Percentiles rank a stretch among this genome's conserved stretches.
phyloP scores from a whole-genome alignment of 2,329 filamentous ascomycete genomes.

The Pezicula neosporulosa region DNA sequence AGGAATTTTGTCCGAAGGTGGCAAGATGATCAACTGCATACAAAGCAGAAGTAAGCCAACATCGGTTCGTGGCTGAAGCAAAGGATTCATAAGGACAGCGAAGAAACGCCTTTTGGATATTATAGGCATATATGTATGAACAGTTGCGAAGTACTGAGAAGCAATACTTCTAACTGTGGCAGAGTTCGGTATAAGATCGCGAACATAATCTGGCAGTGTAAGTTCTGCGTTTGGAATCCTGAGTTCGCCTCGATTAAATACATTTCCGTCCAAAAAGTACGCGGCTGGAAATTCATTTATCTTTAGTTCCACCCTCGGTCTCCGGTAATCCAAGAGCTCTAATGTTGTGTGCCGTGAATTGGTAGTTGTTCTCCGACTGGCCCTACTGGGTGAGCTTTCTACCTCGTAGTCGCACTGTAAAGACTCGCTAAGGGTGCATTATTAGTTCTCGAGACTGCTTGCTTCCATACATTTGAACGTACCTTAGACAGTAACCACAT shows the following conservation, averaged over 20 bases:
- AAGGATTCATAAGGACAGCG: constrained; percentile 14
- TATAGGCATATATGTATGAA: constrained; percentile 22
- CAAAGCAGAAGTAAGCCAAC: constrained; percentile 24
- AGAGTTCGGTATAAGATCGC: background rate
- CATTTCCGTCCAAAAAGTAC: constrained; percentile 3
- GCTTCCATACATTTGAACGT: too few species aligned
- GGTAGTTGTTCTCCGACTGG: too few species aligned
- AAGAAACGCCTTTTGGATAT: constrained; percentile 22
- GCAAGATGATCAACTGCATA: constrained; percentile 23
- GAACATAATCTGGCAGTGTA: constrained; percentile 1
- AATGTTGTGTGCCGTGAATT: too few species aligned
- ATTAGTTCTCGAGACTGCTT: too few species aligned
- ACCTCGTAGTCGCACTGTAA: too few species aligned
- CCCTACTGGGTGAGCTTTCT: too few species aligned
- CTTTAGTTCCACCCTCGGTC: too few species aligned
- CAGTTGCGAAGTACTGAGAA: constrained; percentile 12
- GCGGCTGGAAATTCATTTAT: background rate
- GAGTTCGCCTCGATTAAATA: constrained; percentile 3
- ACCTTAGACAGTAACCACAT: too few species aligned
- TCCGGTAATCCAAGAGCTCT: too few species aligned
- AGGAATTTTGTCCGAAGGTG: background rate
- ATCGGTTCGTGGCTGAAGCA: constrained; percentile 19
- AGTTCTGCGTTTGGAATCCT: constrained; percentile 1
- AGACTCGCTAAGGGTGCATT: too few species aligned
- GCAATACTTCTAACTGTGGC: constrained; percentile 8